phyloP scores from a whole-genome alignment of 306 rosid species.

The Ormosia semicastrata region DNA sequence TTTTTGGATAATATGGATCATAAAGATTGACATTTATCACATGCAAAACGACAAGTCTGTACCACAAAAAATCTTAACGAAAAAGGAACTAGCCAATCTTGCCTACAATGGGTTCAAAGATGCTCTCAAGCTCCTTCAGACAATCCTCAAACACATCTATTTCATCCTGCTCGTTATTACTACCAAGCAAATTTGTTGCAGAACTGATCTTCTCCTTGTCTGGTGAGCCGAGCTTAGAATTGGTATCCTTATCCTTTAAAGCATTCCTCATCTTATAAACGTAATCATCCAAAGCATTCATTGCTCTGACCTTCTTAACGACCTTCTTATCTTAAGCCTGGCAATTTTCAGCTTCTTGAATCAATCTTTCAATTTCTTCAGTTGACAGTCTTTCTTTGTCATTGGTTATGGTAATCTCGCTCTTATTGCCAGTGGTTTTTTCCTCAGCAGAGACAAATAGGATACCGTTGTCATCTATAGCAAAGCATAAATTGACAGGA shows the following conservation, averaged over 20 bases:
- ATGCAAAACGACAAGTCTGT: background rate
- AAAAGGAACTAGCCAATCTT: constrained; percentile 14
- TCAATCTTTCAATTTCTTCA: constrained; percentile 37
- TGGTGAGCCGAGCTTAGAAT: background rate
- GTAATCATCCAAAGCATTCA: constrained; percentile 32
- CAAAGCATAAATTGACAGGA: constrained; percentile 38
- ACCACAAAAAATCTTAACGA: no score
- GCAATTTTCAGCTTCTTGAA: constrained; percentile 44
- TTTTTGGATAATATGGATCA: background rate
- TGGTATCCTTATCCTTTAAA: constrained; percentile 23
- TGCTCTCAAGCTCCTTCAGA: constrained; percentile 32
- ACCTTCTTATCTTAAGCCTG: constrained; percentile 37
- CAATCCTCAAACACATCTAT: constrained; percentile 32
- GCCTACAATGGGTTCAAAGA: constrained; percentile 37
- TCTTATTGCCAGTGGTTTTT: constrained; percentile 28
- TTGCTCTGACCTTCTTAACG: constrained; percentile 26
- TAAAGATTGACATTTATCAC: background rate
- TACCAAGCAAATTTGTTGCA: constrained; percentile 35
- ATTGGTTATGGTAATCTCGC: constrained; percentile 34
- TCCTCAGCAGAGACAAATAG: constrained; percentile 47
- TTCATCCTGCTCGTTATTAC: constrained; percentile 27
- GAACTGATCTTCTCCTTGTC: constrained; percentile 38
- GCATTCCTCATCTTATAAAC: constrained; percentile 33
- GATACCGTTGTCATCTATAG: constrained; percentile 50
- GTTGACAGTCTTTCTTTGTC: constrained; percentile 39